Evolutionary conservation across 352 stramenopile species (phyloP), one percentile per base, ranked within the genome.

Genomic region (Globisporangium echinulatum): DNA sequence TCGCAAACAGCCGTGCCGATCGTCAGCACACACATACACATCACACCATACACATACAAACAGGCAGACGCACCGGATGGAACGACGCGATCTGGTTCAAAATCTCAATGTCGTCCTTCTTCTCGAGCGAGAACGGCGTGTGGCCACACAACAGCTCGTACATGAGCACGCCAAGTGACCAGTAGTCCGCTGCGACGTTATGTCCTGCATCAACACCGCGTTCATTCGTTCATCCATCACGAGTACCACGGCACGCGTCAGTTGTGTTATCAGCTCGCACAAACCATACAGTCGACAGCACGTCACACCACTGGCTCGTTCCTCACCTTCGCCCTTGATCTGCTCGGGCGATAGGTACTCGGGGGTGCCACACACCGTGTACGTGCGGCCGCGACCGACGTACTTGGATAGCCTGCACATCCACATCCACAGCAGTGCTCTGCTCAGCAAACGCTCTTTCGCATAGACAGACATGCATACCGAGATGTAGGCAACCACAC

Each of bases 151-250:
- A 67, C 37, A 98, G 77, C 70, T 98, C 93, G 72, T 97, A 98
- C 71, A 98, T 91, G 57, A 98, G 81, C 58, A 96, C 91, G 25
- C 93, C 93, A 40, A 98, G 78, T 10, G 91, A 84, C 93, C 93
- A 98, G 68, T 97, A 98, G 63, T 98, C 93, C 4, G 83, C 79
- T 47, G 75, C 78, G 10, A 93, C 87, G 58, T 90, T 90, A 68
- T 95, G 85, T 10, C 85, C 84, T 92, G 38, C 19, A 25, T 25
- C 19, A 2, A 25, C 19, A 25, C 19, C 19, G 19, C 6, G 48
- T n/a, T 52, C 17, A 17, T 52, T 52, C 11, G 15, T 37, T 9
- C 37, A 11, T 25, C 17, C 6, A 54, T 19, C 19, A 52, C n/a
- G 4, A 52, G 47, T 7, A 8, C 7, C 5, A 6, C 9, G 17